These are phyloP conservation scores for Aegilops bicornis DNA, from an alignment of 176 grass and related monocot species.

Conservation along the genomic window DNA sequence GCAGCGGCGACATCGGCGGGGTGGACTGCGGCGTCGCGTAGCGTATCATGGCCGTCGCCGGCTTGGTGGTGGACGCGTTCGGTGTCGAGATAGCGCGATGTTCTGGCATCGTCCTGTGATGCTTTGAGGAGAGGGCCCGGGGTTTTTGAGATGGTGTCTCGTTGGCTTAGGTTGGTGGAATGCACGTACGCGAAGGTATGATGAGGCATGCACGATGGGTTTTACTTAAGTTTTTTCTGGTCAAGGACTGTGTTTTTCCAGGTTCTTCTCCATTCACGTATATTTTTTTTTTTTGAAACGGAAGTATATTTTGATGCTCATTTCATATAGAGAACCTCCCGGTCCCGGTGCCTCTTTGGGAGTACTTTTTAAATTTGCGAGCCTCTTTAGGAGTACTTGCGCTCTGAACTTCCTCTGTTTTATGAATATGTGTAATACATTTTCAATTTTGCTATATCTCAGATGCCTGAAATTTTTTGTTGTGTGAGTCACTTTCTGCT, in stretches of 20 bases:
- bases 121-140: neutral
- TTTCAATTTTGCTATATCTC: too few relatives aligned
- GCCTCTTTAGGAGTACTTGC: neutral
- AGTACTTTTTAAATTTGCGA: neutral
- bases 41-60: conserved; percentile 21
- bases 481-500: too few relatives aligned
- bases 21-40: conserved; percentile 49
- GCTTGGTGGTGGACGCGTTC: conserved; percentile 12
- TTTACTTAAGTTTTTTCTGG: neutral
- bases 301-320: neutral
- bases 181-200: conserved; percentile 27
- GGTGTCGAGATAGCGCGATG: neutral
- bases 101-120: neutral
- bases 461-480: too few relatives aligned
- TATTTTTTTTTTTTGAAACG: neutral
- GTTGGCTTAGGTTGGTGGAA: conserved; percentile 29
- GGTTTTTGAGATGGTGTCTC: conserved; percentile 20
- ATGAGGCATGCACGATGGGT: conserved; percentile 55
- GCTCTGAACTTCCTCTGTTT: neutral
- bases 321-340: neutral
- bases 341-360: neutral
- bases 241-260: neutral
- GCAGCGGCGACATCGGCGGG: conserved; percentile 60
- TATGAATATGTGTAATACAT: neutral
- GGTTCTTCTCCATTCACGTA: neutral